Conservation (phyloP, 305 asterid species). For the Rubia tinctorum region DNA sequence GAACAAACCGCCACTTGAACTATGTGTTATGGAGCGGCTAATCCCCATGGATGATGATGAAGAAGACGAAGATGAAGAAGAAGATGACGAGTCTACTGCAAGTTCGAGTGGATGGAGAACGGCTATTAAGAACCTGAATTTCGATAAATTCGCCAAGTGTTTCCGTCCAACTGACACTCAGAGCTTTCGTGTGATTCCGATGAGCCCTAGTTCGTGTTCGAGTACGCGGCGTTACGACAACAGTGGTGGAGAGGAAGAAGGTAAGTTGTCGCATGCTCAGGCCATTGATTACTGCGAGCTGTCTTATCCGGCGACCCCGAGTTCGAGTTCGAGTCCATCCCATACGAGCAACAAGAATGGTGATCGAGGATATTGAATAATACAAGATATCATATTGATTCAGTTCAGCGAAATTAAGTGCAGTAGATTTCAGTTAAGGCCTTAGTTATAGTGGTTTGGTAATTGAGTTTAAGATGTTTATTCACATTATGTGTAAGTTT, state of each 20-base stretch:
- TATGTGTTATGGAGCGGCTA: too few relatives aligned
- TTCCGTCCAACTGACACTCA: background rate
- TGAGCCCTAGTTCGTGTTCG: background rate
- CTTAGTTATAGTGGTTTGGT: too few relatives aligned
- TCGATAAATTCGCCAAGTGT: background rate
- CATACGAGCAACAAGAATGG: background rate
- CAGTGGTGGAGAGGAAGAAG: background rate
- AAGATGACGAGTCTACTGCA: background rate
- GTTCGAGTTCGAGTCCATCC: background rate
- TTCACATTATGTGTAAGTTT: too few relatives aligned
- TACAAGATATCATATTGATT: too few relatives aligned
- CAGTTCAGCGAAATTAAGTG: too few relatives aligned
- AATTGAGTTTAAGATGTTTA: too few relatives aligned
- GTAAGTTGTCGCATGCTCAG: background rate
- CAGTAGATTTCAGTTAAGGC: too few relatives aligned
- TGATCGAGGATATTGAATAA: background rate
- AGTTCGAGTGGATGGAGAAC: background rate
- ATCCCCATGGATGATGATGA: background rate
- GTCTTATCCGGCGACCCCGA: background rate
- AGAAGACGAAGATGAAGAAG: background rate
- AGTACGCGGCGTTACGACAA: background rate
- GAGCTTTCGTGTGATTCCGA: background rate
- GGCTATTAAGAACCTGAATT: background rate
- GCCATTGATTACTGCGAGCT: background rate
- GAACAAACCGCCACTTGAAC: background rate